Percentiles rank a stretch among this genome's conserved stretches.
phyloP scores from a whole-genome alignment of 1,139 yeast species.

The Yamadazyma triangularis region DNA sequence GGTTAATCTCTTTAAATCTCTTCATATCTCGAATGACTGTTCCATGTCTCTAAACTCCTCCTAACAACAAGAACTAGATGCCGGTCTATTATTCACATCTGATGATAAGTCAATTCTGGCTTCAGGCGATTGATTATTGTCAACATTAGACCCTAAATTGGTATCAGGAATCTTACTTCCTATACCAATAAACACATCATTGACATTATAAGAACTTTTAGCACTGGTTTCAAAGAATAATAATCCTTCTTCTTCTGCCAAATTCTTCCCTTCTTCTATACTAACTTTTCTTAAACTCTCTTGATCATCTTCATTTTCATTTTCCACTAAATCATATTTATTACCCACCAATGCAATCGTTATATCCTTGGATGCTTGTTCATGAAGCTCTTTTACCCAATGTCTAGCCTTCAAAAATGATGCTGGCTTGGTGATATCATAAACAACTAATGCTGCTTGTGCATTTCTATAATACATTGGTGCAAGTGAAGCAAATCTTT shows the following conservation, averaged over 20 bases:
- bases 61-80: constrained; percentile 3
- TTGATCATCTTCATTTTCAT: constrained; percentile 18
- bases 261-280: constrained; percentile 74
- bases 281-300: constrained; percentile 68
- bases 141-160: constrained; percentile 3
- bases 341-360: constrained; percentile 93
- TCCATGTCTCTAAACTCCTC: no score
- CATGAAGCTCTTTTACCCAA: constrained; percentile 96
- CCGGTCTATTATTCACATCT: constrained; percentile 3
- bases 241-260: constrained; percentile 70
- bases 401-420: constrained; percentile 97
- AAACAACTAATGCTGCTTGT: constrained; percentile 96
- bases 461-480: constrained; percentile 98
- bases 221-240: constrained; percentile 93
- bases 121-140: constrained; percentile 10
- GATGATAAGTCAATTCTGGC: constrained; percentile 25
- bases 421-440: constrained; percentile 96
- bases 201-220: constrained; percentile 79
- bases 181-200: constrained; percentile 74
- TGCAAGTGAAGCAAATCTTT: constrained; percentile 91
- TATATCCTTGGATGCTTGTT: constrained; percentile 88
- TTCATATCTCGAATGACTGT: no score
- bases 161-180: constrained; percentile 74
- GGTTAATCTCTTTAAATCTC: no score
- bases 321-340: constrained; percentile 67